Evolutionary conservation across 495 filamentous ascomycete genomes (phyloP).

Genomic region (Talaromyces stipitatus): DNA sequence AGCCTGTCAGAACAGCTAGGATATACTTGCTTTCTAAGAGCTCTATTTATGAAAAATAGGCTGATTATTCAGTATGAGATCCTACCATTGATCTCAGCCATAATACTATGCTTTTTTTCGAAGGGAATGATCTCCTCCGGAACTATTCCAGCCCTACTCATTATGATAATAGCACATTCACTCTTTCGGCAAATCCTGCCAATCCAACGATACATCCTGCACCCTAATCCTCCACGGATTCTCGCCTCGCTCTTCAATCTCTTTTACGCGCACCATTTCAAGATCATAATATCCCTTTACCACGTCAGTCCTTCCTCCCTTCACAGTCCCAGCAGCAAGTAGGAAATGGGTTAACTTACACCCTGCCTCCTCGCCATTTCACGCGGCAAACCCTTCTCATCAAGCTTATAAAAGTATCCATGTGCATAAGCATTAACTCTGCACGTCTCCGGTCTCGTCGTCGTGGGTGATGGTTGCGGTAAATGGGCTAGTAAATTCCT

Average conservation of each 20-base stretch:
- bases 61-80: no score
- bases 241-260: neutral
- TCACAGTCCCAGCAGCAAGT: neutral
- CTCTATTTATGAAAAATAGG: no score
- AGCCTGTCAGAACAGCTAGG: no score
- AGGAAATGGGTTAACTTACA: neutral
- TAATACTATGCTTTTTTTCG: no score
- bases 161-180: no score
- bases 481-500: neutral
- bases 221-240: neutral
- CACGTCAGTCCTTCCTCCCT: neutral
- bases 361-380: neutral
- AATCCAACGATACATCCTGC: neutral
- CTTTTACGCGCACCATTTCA: neutral
- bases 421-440: neutral
- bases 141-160: no score
- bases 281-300: neutral
- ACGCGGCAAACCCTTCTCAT: neutral
- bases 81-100: no score
- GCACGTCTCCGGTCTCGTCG: neutral
- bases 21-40: no score
- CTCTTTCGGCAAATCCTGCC: neutral
- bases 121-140: no score
- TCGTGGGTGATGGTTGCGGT: neutral
- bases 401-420: neutral